Percentiles rank a stretch among this genome's conserved stretches.
These are phyloP conservation scores for Podaxis sp. DNA, from an alignment of 768 basidiomycete genomes.

Conservation along the genomic window DNA sequence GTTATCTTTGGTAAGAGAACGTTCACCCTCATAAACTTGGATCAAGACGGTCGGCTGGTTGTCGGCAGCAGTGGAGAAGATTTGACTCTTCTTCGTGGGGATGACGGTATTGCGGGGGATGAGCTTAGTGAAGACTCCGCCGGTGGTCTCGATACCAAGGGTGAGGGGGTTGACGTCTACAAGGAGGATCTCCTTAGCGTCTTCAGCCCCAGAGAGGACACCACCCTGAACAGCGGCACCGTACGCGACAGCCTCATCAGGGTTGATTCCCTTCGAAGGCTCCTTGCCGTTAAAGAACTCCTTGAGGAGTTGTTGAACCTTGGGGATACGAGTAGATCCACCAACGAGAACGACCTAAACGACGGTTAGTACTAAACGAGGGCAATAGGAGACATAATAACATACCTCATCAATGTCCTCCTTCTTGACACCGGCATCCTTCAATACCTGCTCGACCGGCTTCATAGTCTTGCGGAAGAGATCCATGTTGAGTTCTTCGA, in stretches of 20 bases:
- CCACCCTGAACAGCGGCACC: constrained; percentile 99
- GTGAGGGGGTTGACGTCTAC: constrained; percentile 97
- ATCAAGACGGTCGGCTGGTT: constrained; percentile 95
- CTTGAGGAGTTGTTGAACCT: constrained; percentile 97
- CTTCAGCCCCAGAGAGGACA: constrained; percentile 93
- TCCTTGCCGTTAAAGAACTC: constrained; percentile 97
- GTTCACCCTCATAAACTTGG: constrained; percentile 98
- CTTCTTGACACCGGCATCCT: constrained; percentile 98
- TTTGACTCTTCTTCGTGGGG: constrained; percentile 96
- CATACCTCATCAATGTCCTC: constrained; percentile 88
- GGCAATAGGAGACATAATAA: not conserved
- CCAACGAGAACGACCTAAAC: constrained; percentile 83
- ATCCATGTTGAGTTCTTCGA: constrained; percentile 98
- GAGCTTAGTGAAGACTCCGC: constrained; percentile 97
- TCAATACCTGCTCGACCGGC: constrained; percentile 97
- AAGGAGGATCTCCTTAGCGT: constrained; percentile 86
- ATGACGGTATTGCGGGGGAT: constrained; percentile 98
- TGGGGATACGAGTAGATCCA: constrained; percentile 99
- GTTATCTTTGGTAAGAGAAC: constrained; percentile 97
- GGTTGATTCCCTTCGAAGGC: constrained; percentile 98
- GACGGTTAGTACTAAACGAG: not conserved
- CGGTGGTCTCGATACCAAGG: constrained; percentile 98
- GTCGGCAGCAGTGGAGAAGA: constrained; percentile 84
- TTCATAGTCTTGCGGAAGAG: constrained; percentile 99
- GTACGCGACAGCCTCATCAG: constrained; percentile 98